phyloP scores from a whole-genome alignment of 1,284 basidiomycete species.

The Phlebopus sp. region DNA sequence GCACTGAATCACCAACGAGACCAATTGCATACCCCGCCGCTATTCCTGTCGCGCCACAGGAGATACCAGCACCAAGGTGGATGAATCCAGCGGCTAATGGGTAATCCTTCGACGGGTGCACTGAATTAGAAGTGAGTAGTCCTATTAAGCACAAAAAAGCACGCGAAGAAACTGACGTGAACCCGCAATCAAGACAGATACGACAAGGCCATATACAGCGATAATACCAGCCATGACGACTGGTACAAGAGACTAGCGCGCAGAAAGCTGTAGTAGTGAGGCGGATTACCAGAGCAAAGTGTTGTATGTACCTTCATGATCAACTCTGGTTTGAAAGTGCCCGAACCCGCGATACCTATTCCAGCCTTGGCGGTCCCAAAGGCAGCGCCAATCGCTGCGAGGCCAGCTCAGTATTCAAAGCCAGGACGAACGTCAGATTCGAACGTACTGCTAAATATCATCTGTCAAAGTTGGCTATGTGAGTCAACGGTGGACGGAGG shows the following conservation, averaged over 20 bases:
- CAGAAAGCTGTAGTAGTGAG: conserved; percentile 4
- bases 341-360: conserved; percentile 96
- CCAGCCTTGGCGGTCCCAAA: conserved; percentile 97
- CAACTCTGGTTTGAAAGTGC: conserved; percentile 91
- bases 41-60: conserved; percentile 89
- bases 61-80: conserved; percentile 91
- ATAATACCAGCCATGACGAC: conserved; percentile 79
- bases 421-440: conserved; percentile 7
- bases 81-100: conserved; percentile 87
- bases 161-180: conserved; percentile 41
- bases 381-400: conserved; percentile 85
- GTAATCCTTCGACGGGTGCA: conserved; percentile 59
- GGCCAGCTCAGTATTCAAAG: conserved; percentile 12
- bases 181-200: conserved; percentile 69
- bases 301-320: conserved; percentile 85
- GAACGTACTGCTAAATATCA: conserved; percentile 82
- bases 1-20: conserved; percentile 89
- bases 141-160: background rate
- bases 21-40: conserved; percentile 99
- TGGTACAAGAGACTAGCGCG: conserved; percentile 29
- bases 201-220: conserved; percentile 65
- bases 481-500: conserved; percentile 11
- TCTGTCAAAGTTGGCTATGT: conserved; percentile 43
- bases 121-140: conserved; percentile 39
- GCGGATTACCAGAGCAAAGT: background rate